Percentiles rank a stretch among this genome's conserved stretches.
phyloP scores from a whole-genome alignment of 768 basidiomycete genomes.

The Xerocomellus chrysenteron region DNA sequence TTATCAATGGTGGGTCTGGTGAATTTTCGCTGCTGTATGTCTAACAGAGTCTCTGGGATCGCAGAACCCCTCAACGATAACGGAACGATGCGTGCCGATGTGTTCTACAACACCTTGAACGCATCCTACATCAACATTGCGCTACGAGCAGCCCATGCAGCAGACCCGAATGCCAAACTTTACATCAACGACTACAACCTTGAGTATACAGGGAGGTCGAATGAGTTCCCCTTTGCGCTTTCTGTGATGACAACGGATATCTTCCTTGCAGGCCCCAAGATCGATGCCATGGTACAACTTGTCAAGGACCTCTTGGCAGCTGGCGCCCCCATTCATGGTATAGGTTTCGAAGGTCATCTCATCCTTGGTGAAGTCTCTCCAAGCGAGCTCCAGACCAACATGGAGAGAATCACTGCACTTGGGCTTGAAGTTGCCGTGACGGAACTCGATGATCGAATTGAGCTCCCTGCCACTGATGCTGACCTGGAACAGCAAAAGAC shows the following conservation, averaged over 20 bases:
- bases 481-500: conserved; percentile 51
- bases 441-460: conserved; percentile 66
- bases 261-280: conserved; percentile 12
- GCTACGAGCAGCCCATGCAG: conserved; percentile 35
- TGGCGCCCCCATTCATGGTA: conserved; percentile 56
- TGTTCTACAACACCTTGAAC: conserved; percentile 55
- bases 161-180: conserved; percentile 34
- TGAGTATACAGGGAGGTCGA: conserved; percentile 21
- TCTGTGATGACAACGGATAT: background rate
- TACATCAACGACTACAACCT: conserved; percentile 34
- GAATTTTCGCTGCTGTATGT: background rate
- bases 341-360: conserved; percentile 62
- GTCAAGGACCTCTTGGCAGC: conserved; percentile 46
- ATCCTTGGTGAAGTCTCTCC: conserved; percentile 57
- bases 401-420: conserved; percentile 53
- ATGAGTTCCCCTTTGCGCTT: background rate
- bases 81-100: conserved; percentile 51
- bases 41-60: background rate
- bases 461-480: conserved; percentile 45
- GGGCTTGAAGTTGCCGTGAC: conserved; percentile 70
- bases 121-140: conserved; percentile 50
- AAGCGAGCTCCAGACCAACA: conserved; percentile 42
- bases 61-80: conserved; percentile 46
- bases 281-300: conserved; percentile 54
- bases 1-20: conserved; percentile 15